Evolutionary conservation across 2,329 filamentous ascomycete genomes (phyloP).

Genomic region (Geosmithia flava): DNA sequence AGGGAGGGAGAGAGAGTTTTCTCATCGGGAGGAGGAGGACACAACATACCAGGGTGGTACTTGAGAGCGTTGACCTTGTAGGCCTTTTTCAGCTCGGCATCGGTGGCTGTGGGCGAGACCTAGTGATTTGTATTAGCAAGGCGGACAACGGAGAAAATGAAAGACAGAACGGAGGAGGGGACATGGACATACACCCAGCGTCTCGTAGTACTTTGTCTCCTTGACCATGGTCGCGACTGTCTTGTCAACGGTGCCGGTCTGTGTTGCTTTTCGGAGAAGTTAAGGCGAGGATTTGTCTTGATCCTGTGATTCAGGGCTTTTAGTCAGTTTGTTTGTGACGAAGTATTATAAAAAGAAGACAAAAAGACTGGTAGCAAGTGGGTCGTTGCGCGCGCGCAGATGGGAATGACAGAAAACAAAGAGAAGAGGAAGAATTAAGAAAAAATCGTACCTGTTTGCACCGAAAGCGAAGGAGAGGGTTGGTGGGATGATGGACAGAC

Average conservation of each 20-base stretch:
- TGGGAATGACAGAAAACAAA: too few species aligned
- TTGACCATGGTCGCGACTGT: constrained; percentile 52
- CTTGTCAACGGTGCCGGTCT: too few species aligned
- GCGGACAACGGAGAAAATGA: background rate
- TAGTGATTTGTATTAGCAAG: constrained; percentile 19
- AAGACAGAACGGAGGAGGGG: background rate
- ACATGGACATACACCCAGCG: constrained; percentile 52
- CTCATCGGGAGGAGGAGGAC: background rate
- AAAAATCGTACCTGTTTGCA: too few species aligned
- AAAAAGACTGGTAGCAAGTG: too few species aligned
- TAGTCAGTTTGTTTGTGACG: too few species aligned
- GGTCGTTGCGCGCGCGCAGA: too few species aligned
- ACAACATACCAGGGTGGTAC: constrained; percentile 62
- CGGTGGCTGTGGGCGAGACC: constrained; percentile 69
- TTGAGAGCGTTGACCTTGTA: constrained; percentile 78
- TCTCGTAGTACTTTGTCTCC: constrained; percentile 69
- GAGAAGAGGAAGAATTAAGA: too few species aligned
- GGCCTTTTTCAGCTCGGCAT: constrained; percentile 80
- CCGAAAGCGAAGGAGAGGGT: too few species aligned
- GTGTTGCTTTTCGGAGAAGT: too few species aligned
- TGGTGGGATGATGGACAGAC: background rate
- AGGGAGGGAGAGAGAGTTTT: background rate
- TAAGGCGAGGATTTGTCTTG: background rate
- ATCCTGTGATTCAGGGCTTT: background rate
- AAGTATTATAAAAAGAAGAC: too few species aligned